These are phyloP conservation scores for Globisporangium sylvaticum DNA, from an alignment of 352 stramenopile species.

Conservation along the genomic window DNA sequence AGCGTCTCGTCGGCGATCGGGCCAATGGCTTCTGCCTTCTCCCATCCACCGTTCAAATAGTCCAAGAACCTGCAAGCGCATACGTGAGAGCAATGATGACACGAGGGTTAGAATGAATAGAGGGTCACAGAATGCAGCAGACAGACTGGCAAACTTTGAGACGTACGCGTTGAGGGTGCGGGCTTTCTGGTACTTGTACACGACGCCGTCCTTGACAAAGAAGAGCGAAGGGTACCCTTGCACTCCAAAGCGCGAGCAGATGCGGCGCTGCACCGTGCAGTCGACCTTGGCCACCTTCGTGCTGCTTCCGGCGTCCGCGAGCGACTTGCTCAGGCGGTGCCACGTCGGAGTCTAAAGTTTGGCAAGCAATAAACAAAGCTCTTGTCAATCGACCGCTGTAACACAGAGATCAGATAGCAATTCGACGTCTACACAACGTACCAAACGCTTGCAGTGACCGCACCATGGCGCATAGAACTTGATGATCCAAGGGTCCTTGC, in stretches of 20 bases:
- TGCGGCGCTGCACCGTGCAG: slow-evolving; percentile 74
- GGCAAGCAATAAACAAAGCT: neutral
- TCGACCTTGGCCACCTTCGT: slow-evolving; percentile 58
- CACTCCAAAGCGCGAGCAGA: slow-evolving; percentile 82
- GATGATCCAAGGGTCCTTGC: slow-evolving; percentile 68
- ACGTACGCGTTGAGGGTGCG: slow-evolving; percentile 52
- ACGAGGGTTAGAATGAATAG: neutral
- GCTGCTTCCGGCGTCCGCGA: slow-evolving; percentile 58
- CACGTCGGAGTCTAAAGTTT: slow-evolving; percentile 39
- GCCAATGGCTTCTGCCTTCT: slow-evolving; percentile 44
- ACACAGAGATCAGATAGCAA: neutral
- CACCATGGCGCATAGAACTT: slow-evolving; percentile 85
- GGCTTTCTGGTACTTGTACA: slow-evolving; percentile 77
- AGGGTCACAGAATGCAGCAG: neutral
- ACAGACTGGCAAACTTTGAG: neutral
- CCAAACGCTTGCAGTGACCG: slow-evolving; percentile 76
- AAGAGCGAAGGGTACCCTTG: slow-evolving; percentile 77
- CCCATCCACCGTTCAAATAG: slow-evolving; percentile 55
- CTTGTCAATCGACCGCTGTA: neutral
- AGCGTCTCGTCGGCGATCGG: slow-evolving; percentile 62
- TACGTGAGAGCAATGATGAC: neutral
- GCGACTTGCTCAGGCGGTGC: slow-evolving; percentile 69
- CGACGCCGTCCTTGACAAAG: slow-evolving; percentile 63
- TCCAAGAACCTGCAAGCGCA: slow-evolving; percentile 31
- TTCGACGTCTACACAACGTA: slow-evolving; percentile 16